Evolutionary conservation across 495 filamentous ascomycete species (phyloP).

Genomic region (Neurospora intermedia): DNA sequence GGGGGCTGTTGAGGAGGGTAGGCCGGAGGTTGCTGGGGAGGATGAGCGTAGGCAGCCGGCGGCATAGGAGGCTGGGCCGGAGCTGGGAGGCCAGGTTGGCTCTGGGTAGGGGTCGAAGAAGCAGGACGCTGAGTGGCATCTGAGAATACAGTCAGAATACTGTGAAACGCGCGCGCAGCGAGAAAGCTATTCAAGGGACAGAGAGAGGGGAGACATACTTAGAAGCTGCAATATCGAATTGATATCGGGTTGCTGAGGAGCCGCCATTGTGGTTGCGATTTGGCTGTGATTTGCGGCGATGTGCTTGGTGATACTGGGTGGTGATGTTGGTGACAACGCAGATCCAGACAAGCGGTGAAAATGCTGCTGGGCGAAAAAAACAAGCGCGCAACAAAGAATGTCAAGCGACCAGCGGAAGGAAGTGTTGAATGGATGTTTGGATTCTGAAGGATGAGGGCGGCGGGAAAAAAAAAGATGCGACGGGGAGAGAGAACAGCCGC

Average conservation of each 20-base stretch:
- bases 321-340: not conserved
- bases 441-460: not conserved
- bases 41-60: constrained; percentile 12
- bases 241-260: constrained; percentile 15
- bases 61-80: constrained; percentile 9
- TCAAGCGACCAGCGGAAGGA: not conserved
- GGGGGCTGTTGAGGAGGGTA: constrained; percentile 29
- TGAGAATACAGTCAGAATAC: not conserved
- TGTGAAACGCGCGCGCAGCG: not conserved
- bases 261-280: constrained; percentile 16
- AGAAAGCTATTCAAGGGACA: not conserved
- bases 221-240: constrained; percentile 21
- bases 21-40: constrained; percentile 13
- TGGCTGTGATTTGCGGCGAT: not conserved
- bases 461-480: not conserved
- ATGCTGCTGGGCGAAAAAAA: not conserved
- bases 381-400: not conserved
- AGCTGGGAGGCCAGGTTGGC: constrained; percentile 28
- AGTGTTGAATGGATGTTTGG: not conserved
- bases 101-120: constrained; percentile 31
- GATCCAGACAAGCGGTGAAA: not conserved
- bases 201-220: not conserved
- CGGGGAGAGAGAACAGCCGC: not conserved
- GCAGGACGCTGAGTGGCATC: constrained; percentile 23
- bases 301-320: not conserved